These are phyloP conservation scores for Chrysanthemum makinoi DNA, from an alignment of 129 eudicot genomes.

Conservation along the genomic window DNA sequence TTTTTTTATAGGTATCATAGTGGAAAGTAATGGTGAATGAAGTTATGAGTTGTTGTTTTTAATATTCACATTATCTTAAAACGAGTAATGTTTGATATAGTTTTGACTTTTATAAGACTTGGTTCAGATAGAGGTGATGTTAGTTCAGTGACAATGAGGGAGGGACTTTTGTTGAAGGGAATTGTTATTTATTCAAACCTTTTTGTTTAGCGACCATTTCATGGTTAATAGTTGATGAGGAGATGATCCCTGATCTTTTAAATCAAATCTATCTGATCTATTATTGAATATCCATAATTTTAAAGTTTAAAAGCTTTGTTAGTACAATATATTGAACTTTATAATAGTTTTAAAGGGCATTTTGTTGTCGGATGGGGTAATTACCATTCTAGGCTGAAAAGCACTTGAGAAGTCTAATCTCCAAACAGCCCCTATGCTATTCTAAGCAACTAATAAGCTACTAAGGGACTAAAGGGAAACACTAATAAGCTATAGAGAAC, in stretches of 20 bases:
- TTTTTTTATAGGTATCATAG: too few relatives aligned
- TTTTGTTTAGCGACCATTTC: not conserved
- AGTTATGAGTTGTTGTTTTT: constrained; percentile 12
- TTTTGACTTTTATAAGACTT: constrained; percentile 19
- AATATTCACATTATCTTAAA: constrained; percentile 9
- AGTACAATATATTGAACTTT: not conserved
- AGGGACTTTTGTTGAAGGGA: constrained; percentile 12
- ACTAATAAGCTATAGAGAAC: too few relatives aligned
- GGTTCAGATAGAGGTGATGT: constrained; percentile 12
- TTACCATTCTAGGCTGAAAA: too few relatives aligned
- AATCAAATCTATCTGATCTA: not conserved
- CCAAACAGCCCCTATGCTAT: too few relatives aligned
- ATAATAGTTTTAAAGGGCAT: not conserved
- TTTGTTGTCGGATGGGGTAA: too few relatives aligned
- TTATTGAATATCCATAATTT: not conserved
- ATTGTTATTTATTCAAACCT: constrained; percentile 16
- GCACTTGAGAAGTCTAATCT: too few relatives aligned
- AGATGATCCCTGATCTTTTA: not conserved
- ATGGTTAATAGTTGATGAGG: constrained; percentile 10
- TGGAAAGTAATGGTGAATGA: constrained; percentile 3
- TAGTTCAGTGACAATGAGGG: constrained; percentile 9
- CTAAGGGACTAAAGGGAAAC: too few relatives aligned
- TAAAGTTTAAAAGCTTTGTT: not conserved
- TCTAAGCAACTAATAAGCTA: too few relatives aligned
- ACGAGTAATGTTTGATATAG: constrained; percentile 17